Evolutionary conservation across 2,329 filamentous ascomycete species (phyloP), one percentile per base, ranked within the genome.

Genomic region (Ceratocystis variospora): DNA sequence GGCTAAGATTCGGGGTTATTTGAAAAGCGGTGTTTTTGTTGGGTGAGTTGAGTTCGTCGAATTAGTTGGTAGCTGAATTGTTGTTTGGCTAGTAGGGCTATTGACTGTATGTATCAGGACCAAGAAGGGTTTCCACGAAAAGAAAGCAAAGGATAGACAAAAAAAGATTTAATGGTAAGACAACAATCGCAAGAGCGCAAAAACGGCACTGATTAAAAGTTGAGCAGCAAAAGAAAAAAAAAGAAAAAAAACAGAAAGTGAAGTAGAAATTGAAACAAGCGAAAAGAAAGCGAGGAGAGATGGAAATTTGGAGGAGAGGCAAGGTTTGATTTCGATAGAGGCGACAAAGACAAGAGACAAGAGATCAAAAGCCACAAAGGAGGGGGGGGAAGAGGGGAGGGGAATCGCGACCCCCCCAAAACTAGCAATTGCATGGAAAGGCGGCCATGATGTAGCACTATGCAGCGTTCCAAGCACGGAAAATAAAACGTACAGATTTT

Each of bases 401-500:
- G 61, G 17, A 41, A 63, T 50, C 44, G 7, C 44, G 45, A 50
- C 25, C 61, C 46, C 46, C 22, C 44, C 37, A 15, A 17, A 63
- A 48, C 25, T 45, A 63, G 45, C 28, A 59, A 37, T 59, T 59
- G 28, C 55, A 8, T 8, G 7, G 55, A 8, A 33, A 28, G 2
- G 33, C 15, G 50, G 50, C 55, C 4, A n/a, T 59, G 55, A 59
- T 37, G 55, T 31, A 48, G 25, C 44, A 28, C n/a, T 15, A 59
- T 37, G 55, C 55, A 48, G 17, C 44, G 17, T 31, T 15, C 10
- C 46, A 50, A 45, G 46, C 61, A 48, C 10, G 61, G 61, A 37
- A 48, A 41, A 37, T 41, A 45, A 41, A 53, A 10, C 48, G 25
- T 63, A 45, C 61, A 50, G 61, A 63, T 19, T 50, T 63, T 63